These are phyloP conservation scores for Lophiostoma macrostomum DNA, from an alignment of 495 filamentous ascomycete genomes.

Conservation along the genomic window DNA sequence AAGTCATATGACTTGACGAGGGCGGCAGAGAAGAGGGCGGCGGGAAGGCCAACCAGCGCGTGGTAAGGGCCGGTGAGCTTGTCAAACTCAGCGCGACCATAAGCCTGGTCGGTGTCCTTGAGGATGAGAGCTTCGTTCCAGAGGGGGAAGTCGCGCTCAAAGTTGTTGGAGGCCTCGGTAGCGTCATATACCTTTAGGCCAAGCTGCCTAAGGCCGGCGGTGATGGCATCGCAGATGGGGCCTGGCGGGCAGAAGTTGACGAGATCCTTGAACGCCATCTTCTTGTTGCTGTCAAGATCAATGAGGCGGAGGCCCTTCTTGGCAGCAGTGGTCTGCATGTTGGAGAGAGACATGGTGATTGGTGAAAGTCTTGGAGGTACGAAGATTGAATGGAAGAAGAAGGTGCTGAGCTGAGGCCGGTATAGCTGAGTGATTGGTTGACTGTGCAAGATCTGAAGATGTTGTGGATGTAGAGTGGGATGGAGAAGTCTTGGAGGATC, in stretches of 20 bases:
- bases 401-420: too few relatives aligned
- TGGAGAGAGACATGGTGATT: background rate
- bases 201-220: background rate
- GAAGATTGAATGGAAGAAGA: too few relatives aligned
- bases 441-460: too few relatives aligned
- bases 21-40: background rate
- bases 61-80: slow-evolving; percentile 7
- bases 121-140: slow-evolving; percentile 3
- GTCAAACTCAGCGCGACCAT: slow-evolving; percentile 1
- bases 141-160: slow-evolving; percentile 5
- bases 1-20: slow-evolving; percentile 1
- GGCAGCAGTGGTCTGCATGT: background rate
- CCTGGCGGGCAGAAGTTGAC: background rate
- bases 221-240: background rate
- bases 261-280: background rate
- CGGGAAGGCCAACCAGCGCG: background rate
- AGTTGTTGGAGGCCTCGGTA: background rate
- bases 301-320: background rate
- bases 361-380: background rate
- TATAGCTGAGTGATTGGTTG: too few relatives aligned
- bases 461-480: too few relatives aligned
- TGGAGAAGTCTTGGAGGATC: too few relatives aligned
- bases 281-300: background rate
- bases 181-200: background rate
- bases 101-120: background rate